phyloP scores from a whole-genome alignment of 345 rosid genomes.

The Geranium rotundifolium region DNA sequence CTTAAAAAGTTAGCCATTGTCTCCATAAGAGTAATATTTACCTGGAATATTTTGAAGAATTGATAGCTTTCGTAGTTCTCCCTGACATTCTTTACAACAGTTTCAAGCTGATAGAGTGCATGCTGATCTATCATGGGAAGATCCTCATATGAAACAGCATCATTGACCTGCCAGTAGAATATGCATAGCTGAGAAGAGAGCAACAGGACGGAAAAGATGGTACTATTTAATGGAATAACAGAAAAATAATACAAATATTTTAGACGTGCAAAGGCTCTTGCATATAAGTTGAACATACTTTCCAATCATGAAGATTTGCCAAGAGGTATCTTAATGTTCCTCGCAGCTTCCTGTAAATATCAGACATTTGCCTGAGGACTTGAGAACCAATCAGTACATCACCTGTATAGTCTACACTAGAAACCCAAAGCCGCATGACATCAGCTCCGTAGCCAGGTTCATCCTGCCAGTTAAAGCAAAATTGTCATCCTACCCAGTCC shows the following conservation, averaged over 20 bases:
- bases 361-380: slow-evolving; percentile 82
- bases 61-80: slow-evolving; percentile 75
- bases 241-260: neutral
- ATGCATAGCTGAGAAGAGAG: slow-evolving; percentile 2
- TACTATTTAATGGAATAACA: neutral
- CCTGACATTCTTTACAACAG: slow-evolving; percentile 58
- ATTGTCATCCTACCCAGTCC: slow-evolving; percentile 7
- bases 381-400: slow-evolving; percentile 85
- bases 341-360: slow-evolving; percentile 79
- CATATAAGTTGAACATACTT: slow-evolving; percentile 30
- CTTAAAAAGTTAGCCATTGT: neutral
- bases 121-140: slow-evolving; percentile 86
- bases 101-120: slow-evolving; percentile 81
- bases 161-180: slow-evolving; percentile 49
- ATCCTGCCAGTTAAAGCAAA: slow-evolving; percentile 44
- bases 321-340: slow-evolving; percentile 86
- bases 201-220: neutral
- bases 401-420: slow-evolving; percentile 86
- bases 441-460: slow-evolving; percentile 94
- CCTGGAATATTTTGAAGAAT: slow-evolving; percentile 93
- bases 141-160: slow-evolving; percentile 56
- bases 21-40: slow-evolving; percentile 6
- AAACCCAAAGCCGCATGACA: slow-evolving; percentile 93
- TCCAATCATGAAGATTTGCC: slow-evolving; percentile 95
- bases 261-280: slow-evolving; percentile 1